Evolutionary conservation across 495 filamentous ascomycete genomes (phyloP).

Genomic region (Podospora tetraspora): DNA sequence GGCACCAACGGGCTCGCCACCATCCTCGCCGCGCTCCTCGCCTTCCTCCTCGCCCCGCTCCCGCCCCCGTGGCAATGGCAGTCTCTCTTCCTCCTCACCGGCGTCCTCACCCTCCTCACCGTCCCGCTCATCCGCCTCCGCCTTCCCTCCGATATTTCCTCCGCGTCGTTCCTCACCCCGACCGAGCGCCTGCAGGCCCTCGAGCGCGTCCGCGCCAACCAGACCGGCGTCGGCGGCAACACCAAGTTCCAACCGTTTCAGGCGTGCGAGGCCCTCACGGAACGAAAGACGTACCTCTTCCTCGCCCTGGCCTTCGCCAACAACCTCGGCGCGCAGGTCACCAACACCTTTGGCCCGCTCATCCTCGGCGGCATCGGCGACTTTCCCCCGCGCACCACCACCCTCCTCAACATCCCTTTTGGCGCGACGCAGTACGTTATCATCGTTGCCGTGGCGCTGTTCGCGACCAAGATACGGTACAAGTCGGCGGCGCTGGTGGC

Average conservation of each 20-base stretch:
- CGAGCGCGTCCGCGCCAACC: slow-evolving; percentile 47
- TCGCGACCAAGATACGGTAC: slow-evolving; percentile 44
- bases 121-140: slow-evolving; percentile 46
- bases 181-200: slow-evolving; percentile 42
- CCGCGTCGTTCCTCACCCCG: slow-evolving; percentile 49
- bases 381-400: slow-evolving; percentile 53
- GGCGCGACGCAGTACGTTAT: slow-evolving; percentile 52
- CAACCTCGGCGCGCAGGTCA: slow-evolving; percentile 58
- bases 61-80: slow-evolving; percentile 1
- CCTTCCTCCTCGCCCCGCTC: slow-evolving; percentile 49
- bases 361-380: slow-evolving; percentile 54
- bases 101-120: slow-evolving; percentile 50
- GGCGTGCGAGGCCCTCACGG: slow-evolving; percentile 36
- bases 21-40: slow-evolving; percentile 57
- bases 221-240: slow-evolving; percentile 53
- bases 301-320: slow-evolving; percentile 50
- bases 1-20: slow-evolving; percentile 58
- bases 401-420: slow-evolving; percentile 61
- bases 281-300: slow-evolving; percentile 47
- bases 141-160: slow-evolving; percentile 48
- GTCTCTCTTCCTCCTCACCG: slow-evolving; percentile 61
- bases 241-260: slow-evolving; percentile 46
- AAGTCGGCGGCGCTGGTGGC: slow-evolving; percentile 47
- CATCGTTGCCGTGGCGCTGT: slow-evolving; percentile 52
- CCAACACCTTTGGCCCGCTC: slow-evolving; percentile 55